Conservation (phyloP, 2,329 filamentous ascomycete genomes). For the Aureobasidium sp. region DNA sequence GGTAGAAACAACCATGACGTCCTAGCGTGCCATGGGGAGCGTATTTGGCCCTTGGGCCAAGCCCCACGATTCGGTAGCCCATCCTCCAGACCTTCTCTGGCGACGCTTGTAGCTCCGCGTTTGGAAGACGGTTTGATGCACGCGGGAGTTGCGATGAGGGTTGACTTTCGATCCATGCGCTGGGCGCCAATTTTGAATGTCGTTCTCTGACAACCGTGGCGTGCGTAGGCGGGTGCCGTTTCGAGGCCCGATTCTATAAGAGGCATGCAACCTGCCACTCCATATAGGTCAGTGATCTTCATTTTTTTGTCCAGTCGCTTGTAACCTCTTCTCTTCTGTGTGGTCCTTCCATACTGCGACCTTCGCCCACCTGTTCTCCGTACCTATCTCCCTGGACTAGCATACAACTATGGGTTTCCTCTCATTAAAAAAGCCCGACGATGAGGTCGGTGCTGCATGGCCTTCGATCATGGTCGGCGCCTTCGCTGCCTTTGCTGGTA, state of each 20-base stretch:
- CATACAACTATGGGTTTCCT: slow-evolving; percentile 29
- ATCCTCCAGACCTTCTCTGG: not conserved
- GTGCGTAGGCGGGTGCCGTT: slow-evolving; percentile 4
- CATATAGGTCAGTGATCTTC: slow-evolving; percentile 3
- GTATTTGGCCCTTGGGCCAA: not conserved
- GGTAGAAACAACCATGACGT: slow-evolving; percentile 10
- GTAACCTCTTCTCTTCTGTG: not conserved
- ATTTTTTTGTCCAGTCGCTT: not conserved
- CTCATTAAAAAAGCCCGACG: slow-evolving; percentile 36
- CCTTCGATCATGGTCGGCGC: slow-evolving; percentile 36
- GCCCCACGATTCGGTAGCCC: not conserved
- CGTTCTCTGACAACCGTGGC: slow-evolving; percentile 2
- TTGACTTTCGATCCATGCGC: slow-evolving; percentile 11
- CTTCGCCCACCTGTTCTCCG: too few species aligned
- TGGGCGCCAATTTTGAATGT: slow-evolving; percentile 8
- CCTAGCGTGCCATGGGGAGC: slow-evolving; percentile 11
- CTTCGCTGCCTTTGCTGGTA: slow-evolving; percentile 33
- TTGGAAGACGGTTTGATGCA: not conserved
- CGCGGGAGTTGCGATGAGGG: not conserved
- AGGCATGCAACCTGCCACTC: not conserved
- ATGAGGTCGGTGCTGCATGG: slow-evolving; percentile 35
- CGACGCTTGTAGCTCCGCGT: slow-evolving; percentile 1
- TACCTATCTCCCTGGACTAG: not conserved
- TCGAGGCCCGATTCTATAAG: not conserved
- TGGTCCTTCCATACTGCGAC: not conserved